These are phyloP conservation scores for Colletotrichum tabaci DNA, from an alignment of 2,329 filamentous ascomycete genomes.

Conservation along the genomic window DNA sequence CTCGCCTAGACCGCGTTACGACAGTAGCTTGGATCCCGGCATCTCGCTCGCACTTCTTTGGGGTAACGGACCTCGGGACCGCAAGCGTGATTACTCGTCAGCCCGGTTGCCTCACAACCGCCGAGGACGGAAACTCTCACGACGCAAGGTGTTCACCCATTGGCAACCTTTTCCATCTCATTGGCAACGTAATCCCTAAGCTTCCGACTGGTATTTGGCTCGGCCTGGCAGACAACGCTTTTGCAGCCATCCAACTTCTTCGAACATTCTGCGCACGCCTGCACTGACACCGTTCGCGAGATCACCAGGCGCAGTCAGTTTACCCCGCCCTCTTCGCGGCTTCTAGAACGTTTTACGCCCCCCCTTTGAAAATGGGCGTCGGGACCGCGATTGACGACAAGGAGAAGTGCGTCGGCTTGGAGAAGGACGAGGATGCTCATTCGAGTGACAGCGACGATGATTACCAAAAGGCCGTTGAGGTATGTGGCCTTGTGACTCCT, in stretches of 20 bases:
- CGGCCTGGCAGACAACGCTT: conserved; percentile 12
- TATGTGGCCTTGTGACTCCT: conserved; percentile 48
- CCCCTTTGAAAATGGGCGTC: conserved; percentile 13
- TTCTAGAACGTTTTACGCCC: conserved; percentile 13
- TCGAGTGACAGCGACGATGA: conserved; percentile 68
- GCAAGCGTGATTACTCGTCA: not conserved
- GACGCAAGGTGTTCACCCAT: not conserved
- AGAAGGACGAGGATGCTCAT: conserved; percentile 55
- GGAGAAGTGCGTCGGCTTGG: conserved; percentile 48
- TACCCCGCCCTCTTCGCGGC: conserved; percentile 35
- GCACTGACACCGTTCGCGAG: conserved; percentile 11
- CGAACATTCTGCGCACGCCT: not conserved
- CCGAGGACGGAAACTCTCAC: conserved; percentile 19
- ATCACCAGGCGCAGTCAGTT: conserved; percentile 7
- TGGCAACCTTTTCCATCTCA: conserved; percentile 6
- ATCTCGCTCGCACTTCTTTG: conserved; percentile 4
- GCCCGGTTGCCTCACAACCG: not conserved
- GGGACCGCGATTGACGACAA: conserved; percentile 33
- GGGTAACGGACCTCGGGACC: not conserved
- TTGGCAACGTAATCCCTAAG: conserved; percentile 4
- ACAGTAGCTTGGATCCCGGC: conserved; percentile 22
- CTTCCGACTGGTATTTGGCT: conserved; percentile 2
- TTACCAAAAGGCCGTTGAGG: conserved; percentile 64
- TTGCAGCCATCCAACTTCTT: conserved; percentile 3
- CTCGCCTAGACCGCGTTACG: not conserved